These are phyloP conservation scores for Solanum sejunctum DNA, from an alignment of 257 asterid species.

Conservation along the genomic window DNA sequence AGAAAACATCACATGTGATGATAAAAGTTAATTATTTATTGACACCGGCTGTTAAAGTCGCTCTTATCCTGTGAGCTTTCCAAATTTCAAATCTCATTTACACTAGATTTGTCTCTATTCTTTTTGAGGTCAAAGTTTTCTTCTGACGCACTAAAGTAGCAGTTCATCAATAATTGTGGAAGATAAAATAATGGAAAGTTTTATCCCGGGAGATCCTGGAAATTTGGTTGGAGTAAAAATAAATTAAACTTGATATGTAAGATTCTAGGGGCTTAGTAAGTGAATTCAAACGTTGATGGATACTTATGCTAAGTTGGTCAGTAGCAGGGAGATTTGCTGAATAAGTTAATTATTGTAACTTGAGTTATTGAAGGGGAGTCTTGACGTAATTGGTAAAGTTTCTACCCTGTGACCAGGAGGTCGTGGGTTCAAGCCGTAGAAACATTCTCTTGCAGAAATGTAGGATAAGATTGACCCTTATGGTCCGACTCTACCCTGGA, in stretches of 20 bases:
- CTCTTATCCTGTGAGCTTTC: neutral
- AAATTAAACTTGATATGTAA: neutral
- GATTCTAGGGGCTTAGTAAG: neutral
- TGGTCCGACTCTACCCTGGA: neutral
- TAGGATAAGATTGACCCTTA: neutral
- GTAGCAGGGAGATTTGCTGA: neutral
- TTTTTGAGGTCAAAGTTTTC: neutral
- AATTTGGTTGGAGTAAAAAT: neutral
- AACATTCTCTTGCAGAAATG: neutral
- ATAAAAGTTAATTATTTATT: neutral
- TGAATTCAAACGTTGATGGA: neutral
- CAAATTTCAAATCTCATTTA: neutral
- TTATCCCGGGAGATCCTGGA: neutral
- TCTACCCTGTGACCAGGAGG: neutral
- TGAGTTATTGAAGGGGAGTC: neutral
- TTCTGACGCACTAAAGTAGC: neutral
- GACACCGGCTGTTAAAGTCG: neutral
- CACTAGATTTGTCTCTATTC: neutral
- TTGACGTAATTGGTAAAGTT: accelerated
- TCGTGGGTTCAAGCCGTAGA: neutral
- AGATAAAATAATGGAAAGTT: neutral
- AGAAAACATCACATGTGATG: neutral
- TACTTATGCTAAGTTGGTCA: neutral
- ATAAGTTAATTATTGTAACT: neutral
- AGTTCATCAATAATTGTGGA: neutral